Percentiles rank a stretch among this genome's conserved stretches.
Conservation (phyloP, 2,329 filamentous ascomycete genomes). For the Magnaporthiopsis poae region DNA sequence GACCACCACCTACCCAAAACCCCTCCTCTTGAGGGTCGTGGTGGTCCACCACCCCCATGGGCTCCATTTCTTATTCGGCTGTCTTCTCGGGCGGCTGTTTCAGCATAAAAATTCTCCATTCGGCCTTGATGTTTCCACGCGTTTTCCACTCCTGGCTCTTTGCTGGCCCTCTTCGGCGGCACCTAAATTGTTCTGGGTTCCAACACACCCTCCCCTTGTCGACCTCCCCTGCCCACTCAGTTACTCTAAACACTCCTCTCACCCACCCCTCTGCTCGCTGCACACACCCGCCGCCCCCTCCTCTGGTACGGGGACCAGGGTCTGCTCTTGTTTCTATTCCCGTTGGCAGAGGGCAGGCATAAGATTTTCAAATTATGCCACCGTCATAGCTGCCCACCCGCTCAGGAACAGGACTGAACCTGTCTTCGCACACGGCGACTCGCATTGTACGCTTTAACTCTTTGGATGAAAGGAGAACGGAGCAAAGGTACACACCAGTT, state of each 20-base stretch:
- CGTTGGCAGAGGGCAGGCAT: constrained; percentile 41
- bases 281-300: constrained; percentile 29
- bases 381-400: constrained; percentile 35
- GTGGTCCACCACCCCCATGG: neutral
- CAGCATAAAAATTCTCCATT: constrained; percentile 30
- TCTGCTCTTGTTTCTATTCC: constrained; percentile 37
- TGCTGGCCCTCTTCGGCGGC: constrained; percentile 14
- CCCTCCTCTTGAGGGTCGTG: neutral
- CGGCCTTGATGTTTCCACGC: constrained; percentile 29
- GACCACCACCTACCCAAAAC: neutral
- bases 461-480: constrained; percentile 30
- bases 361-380: constrained; percentile 52
- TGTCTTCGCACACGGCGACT: constrained; percentile 40
- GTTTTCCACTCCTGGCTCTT: constrained; percentile 26
- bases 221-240: constrained; percentile 21
- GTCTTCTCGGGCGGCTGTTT: constrained; percentile 28
- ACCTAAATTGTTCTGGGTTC: constrained; percentile 20
- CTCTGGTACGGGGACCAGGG: constrained; percentile 18
- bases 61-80: constrained; percentile 22
- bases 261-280: constrained; percentile 27
- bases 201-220: constrained; percentile 4
- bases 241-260: constrained; percentile 20
- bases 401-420: constrained; percentile 33
- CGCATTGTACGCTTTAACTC: constrained; percentile 36
- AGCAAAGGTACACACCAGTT: constrained; percentile 30